phyloP scores from a whole-genome alignment of 1,284 basidiomycete species.

The Kalmanozyma brasiliensis region DNA sequence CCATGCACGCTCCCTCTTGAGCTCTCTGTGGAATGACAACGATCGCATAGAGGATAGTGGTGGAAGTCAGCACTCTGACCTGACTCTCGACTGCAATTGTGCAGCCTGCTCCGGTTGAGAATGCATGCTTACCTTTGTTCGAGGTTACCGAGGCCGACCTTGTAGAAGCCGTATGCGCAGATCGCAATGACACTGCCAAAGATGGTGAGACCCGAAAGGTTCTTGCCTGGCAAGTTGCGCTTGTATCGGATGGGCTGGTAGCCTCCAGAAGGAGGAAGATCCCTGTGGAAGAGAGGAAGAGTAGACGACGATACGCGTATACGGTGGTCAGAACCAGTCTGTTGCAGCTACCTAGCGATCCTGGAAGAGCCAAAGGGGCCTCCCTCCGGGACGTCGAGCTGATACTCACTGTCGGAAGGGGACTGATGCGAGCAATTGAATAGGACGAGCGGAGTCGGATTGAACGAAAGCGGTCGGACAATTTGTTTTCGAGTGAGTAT shows the following conservation, averaged over 20 bases:
- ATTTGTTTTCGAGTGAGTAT: too few species aligned
- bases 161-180: constrained; percentile 92
- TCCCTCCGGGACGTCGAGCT: too few species aligned
- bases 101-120: too few species aligned
- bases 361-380: too few species aligned
- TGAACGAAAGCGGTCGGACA: too few species aligned
- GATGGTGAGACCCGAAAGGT: constrained; percentile 86
- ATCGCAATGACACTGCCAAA: constrained; percentile 85
- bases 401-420: constrained; percentile 51
- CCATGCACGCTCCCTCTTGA: constrained; percentile 93
- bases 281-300: constrained; percentile 72
- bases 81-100: too few species aligned
- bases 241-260: constrained; percentile 95
- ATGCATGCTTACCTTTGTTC: constrained; percentile 82
- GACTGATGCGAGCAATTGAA: constrained; percentile 16
- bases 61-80: constrained; percentile 1
- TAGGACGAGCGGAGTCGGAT: background rate
- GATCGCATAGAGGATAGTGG: too few species aligned
- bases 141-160: constrained; percentile 85
- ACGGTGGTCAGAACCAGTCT: constrained; percentile 4
- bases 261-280: constrained; percentile 93
- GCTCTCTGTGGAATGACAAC: constrained; percentile 75
- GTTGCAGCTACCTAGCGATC: too few species aligned
- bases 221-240: constrained; percentile 91
- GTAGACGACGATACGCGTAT: too few species aligned